Percentiles rank a stretch among this genome's conserved stretches.
Conservation (phyloP, 1,284 basidiomycete genomes). For the Cutaneotrichosporon sp. region DNA sequence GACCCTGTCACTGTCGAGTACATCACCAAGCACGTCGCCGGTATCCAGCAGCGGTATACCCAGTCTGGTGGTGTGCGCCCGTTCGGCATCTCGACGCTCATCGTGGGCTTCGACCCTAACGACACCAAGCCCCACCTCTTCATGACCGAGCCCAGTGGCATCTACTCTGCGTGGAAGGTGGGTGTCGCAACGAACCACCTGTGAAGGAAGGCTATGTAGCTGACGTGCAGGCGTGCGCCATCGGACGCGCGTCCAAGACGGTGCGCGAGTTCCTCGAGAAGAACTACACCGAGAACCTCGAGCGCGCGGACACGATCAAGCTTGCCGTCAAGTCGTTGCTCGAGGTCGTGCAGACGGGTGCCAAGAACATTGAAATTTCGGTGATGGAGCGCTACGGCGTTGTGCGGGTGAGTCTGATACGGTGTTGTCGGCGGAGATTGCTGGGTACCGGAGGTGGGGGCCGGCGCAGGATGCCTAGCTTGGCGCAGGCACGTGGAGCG, state of each 20-base stretch:
- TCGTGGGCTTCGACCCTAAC: conserved; percentile 96
- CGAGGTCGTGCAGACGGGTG: conserved; percentile 98
- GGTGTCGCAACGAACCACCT: conserved; percentile 26
- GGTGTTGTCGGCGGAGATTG: neutral
- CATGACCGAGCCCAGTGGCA: conserved; percentile 96
- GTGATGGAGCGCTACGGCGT: conserved; percentile 94
- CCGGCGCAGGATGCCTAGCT: too few species aligned
- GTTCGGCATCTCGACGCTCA: conserved; percentile 95
- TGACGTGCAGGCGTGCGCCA: conserved; percentile 79
- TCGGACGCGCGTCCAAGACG: conserved; percentile 96
- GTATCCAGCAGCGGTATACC: conserved; percentile 98
- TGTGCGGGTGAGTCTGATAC: conserved; percentile 67
- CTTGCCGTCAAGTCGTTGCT: conserved; percentile 93
- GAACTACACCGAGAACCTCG: conserved; percentile 91
- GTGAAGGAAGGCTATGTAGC: neutral
- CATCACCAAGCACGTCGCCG: conserved; percentile 96
- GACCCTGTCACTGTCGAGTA: conserved; percentile 98
- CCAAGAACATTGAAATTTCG: conserved; percentile 98
- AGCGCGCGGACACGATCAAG: conserved; percentile 87
- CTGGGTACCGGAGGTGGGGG: too few species aligned
- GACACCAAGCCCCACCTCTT: conserved; percentile 87
- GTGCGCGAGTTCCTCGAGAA: conserved; percentile 99
- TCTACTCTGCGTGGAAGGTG: conserved; percentile 99
- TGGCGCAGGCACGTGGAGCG: too few species aligned
- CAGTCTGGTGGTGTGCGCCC: conserved; percentile 99